Evolutionary conservation across 169 alveolate species (phyloP).

Genomic region (Amoebophrya sp.): DNA sequence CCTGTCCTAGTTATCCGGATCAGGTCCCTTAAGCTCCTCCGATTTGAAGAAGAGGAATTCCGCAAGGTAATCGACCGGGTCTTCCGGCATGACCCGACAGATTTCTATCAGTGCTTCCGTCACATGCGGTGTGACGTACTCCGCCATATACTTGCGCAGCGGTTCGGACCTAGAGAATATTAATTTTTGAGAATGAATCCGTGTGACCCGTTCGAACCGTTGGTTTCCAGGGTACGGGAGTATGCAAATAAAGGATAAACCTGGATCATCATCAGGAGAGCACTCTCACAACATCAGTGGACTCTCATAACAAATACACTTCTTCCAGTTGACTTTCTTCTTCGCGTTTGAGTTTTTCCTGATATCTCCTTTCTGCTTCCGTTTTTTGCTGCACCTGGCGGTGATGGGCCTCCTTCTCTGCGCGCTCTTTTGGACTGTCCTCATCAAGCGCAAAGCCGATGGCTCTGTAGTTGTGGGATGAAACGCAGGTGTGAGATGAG

Average conservation of each 20-base stretch:
- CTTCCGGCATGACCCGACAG: background rate
- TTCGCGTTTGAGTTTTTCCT: background rate
- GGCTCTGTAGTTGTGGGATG: too few species aligned
- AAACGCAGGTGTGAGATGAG: too few species aligned
- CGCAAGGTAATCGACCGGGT: background rate
- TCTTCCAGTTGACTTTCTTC: background rate
- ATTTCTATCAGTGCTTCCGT: background rate
- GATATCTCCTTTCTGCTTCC: background rate
- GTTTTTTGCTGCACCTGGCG: background rate
- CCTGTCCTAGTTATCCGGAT: background rate
- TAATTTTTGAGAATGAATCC: too few species aligned
- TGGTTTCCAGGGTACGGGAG: too few species aligned
- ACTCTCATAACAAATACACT: too few species aligned
- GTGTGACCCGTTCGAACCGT: too few species aligned
- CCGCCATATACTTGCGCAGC: background rate
- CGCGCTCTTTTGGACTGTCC: background rate
- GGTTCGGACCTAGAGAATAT: background rate
- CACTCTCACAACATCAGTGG: too few species aligned
- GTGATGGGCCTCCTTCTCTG: background rate
- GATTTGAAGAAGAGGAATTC: background rate
- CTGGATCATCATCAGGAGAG: too few species aligned
- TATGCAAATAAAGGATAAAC: too few species aligned
- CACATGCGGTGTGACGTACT: background rate
- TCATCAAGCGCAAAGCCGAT: background rate
- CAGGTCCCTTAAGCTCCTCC: background rate